Evolutionary conservation across 2,329 filamentous ascomycete species (phyloP).

Genomic region (Chaetomium olivaceum): DNA sequence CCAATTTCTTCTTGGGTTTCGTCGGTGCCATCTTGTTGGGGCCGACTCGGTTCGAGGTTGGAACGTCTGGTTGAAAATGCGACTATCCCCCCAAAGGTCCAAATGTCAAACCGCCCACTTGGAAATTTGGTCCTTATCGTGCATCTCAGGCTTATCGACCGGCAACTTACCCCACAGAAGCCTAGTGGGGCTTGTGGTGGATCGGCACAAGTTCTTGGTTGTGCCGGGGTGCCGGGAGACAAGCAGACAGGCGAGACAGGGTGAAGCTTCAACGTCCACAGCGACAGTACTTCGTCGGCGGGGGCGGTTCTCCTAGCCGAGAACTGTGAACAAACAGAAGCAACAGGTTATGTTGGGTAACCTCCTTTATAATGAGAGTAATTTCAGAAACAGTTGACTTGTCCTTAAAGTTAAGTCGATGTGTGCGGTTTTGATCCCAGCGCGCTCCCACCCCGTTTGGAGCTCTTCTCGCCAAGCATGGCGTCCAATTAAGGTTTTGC

Average conservation of each 20-base stretch:
- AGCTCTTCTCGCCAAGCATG: neutral
- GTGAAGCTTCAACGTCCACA: too few relatives aligned
- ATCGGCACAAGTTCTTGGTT: too few relatives aligned
- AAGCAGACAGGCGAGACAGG: too few relatives aligned
- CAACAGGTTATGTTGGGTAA: too few relatives aligned
- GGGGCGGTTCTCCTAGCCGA: neutral
- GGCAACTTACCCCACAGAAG: neutral
- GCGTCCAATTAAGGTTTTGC: neutral
- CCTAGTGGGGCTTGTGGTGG: neutral
- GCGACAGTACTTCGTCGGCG: too few relatives aligned
- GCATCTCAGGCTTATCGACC: constrained; percentile 6
- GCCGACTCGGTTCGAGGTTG: neutral
- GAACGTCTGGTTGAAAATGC: neutral
- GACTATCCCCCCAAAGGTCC: neutral
- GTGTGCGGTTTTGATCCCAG: too few relatives aligned
- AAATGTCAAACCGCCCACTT: neutral
- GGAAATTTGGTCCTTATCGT: constrained; percentile 27
- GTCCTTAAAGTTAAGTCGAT: neutral
- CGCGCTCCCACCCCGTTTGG: too few relatives aligned
- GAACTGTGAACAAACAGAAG: neutral
- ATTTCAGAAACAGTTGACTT: neutral
- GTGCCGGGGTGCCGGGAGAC: neutral
- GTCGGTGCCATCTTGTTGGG: constrained; percentile 32
- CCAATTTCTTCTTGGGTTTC: constrained; percentile 32
- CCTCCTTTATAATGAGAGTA: too few relatives aligned